These are phyloP conservation scores for Gynochthodes officinalis DNA, from an alignment of 257 asterid species.

Conservation along the genomic window DNA sequence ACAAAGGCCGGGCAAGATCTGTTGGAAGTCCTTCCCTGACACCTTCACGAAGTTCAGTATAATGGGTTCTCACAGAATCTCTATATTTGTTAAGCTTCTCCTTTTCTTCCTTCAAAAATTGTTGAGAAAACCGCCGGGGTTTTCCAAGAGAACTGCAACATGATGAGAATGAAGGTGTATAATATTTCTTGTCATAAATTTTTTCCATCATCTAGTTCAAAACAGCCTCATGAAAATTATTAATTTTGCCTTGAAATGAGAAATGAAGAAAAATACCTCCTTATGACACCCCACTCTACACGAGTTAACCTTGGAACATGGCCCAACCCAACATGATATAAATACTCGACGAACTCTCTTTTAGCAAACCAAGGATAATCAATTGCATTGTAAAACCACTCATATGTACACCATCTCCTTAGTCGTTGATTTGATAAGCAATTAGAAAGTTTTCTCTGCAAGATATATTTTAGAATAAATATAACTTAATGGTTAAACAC, in stretches of 20 bases:
- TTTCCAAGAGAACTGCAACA: slow-evolving; percentile 83
- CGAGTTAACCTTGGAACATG: slow-evolving; percentile 88
- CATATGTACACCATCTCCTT: slow-evolving; percentile 87
- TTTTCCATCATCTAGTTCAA: not conserved
- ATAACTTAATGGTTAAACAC: slow-evolving; percentile 9
- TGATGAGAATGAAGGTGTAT: not conserved
- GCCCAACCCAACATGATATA: slow-evolving; percentile 81
- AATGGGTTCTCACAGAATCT: slow-evolving; percentile 84
- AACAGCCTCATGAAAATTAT: slow-evolving; percentile 6
- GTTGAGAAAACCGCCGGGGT: slow-evolving; percentile 89
- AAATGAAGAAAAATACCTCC: slow-evolving; percentile 52
- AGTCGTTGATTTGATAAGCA: slow-evolving; percentile 57
- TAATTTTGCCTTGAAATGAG: not conserved
- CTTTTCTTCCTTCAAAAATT: slow-evolving; percentile 91
- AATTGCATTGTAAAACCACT: slow-evolving; percentile 92
- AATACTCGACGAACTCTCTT: slow-evolving; percentile 83
- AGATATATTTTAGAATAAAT: slow-evolving; percentile 7
- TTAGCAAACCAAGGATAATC: slow-evolving; percentile 95
- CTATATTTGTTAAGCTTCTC: slow-evolving; percentile 87
- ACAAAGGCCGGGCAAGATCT: slow-evolving; percentile 86
- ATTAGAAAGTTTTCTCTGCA: slow-evolving; percentile 60
- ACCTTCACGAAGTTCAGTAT: slow-evolving; percentile 85
- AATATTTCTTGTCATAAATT: not conserved
- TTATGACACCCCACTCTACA: slow-evolving; percentile 91
- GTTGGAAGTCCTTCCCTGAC: slow-evolving; percentile 78